Evolutionary conservation across 2,329 filamentous ascomycete species (phyloP).

Genomic region (Leptosphaerulina australis): DNA sequence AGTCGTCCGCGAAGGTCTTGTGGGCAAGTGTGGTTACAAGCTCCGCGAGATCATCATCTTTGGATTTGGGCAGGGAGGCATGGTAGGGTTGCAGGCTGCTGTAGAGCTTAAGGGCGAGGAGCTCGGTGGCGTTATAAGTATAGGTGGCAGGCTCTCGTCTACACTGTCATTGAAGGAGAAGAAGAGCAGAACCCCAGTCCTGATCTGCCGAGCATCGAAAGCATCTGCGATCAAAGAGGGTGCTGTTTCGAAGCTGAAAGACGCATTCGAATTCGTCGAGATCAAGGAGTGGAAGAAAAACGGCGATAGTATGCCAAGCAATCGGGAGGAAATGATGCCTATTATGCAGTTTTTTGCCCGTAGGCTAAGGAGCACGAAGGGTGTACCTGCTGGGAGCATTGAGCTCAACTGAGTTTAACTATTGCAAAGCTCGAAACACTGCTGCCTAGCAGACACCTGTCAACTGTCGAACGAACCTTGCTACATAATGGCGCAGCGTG

Average conservation of each 20-base stretch:
- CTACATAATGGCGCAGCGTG: no score
- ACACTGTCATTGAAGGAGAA: constrained; percentile 39
- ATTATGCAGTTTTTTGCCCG: constrained; percentile 84
- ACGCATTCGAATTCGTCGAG: constrained; percentile 62
- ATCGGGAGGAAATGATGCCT: constrained; percentile 83
- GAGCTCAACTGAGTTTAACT: constrained; percentile 50
- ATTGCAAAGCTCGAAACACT: no score
- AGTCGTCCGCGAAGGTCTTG: constrained; percentile 54
- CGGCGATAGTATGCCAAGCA: constrained; percentile 82
- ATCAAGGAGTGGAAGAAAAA: constrained; percentile 55
- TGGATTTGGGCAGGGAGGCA: constrained; percentile 64
- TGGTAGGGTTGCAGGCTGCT: constrained; percentile 58
- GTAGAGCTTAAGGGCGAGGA: constrained; percentile 49
- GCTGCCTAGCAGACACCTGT: no score
- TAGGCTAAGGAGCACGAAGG: constrained; percentile 62
- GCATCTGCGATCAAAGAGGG: constrained; percentile 64
- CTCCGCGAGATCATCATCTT: constrained; percentile 59
- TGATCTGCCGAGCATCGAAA: constrained; percentile 64
- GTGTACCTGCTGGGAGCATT: constrained; percentile 60
- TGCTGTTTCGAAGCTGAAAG: constrained; percentile 67
- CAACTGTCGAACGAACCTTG: no score
- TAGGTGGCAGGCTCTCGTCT: constrained; percentile 65
- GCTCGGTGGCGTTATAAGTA: constrained; percentile 65
- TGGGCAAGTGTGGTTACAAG: constrained; percentile 57
- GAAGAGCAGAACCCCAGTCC: constrained; percentile 67